Conservation (phyloP, 768 basidiomycete genomes). For the Candolleomyces efflorescens region DNA sequence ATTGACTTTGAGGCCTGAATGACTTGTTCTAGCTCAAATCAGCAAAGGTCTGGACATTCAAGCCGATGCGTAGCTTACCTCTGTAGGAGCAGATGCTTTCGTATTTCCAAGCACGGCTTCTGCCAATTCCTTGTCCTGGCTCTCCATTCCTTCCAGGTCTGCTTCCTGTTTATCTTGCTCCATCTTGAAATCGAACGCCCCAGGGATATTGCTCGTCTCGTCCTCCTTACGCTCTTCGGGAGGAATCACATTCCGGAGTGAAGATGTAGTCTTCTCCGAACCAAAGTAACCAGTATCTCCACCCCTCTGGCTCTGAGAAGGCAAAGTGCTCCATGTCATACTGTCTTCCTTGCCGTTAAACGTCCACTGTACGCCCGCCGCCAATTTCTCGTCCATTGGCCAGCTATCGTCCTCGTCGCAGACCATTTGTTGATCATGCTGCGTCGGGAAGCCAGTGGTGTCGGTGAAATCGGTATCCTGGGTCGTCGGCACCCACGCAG, state of each 20-base stretch:
- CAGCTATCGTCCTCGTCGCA: constrained; percentile 70
- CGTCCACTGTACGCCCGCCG: constrained; percentile 56
- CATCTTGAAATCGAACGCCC: constrained; percentile 33
- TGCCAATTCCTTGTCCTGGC: constrained; percentile 33
- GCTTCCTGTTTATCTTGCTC: constrained; percentile 31
- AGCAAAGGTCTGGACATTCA: background rate
- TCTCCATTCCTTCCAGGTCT: constrained; percentile 26
- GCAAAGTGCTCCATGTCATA: constrained; percentile 71
- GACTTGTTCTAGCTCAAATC: constrained; percentile 17
- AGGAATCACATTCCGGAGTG: constrained; percentile 12
- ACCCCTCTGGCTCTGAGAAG: constrained; percentile 50
- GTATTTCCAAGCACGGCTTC: constrained; percentile 36
- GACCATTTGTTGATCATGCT: constrained; percentile 25
- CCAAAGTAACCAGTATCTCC: constrained; percentile 32
- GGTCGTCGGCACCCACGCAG: constrained; percentile 54
- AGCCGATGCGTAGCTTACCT: constrained; percentile 27
- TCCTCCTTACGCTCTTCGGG: constrained; percentile 1
- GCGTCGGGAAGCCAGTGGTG: constrained; percentile 32
- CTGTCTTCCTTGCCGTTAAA: constrained; percentile 64
- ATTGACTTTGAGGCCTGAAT: constrained; percentile 47
- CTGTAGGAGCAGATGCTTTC: constrained; percentile 33
- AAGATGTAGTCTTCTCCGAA: constrained; percentile 12
- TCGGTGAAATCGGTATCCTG: constrained; percentile 56
- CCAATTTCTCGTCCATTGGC: constrained; percentile 65
- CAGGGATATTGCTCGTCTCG: constrained; percentile 18